Base-by-base conservation (phyloP, 768 basidiomycete species). In the Lactarius quietus region DNA sequence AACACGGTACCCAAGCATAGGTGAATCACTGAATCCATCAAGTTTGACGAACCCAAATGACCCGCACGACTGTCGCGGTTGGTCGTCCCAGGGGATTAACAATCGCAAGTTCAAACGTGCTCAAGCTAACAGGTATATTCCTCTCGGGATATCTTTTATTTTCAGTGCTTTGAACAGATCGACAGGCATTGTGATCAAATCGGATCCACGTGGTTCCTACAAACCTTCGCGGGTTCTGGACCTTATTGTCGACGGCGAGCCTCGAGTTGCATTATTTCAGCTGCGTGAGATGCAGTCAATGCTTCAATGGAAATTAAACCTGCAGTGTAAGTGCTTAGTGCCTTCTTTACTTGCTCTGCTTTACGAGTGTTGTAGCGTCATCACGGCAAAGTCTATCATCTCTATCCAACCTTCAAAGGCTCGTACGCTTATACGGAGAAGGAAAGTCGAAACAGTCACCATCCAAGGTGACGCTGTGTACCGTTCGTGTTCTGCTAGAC, bases 361-460 rank as follows among this genome's bases (percentile, higher is more conserved):
- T 59, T 31, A 54, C 38, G 29, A 43, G 51, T 6, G 18, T 18
- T 3, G n/a, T 33, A 66, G 65, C 33, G 2, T n/a, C n/a, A 63
- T 66, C 38, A 63, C 65, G 7, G 14, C 62, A n/a, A 58, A 45
- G 23, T 57, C 65, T 4, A 54, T 48, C 31, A 45, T 63, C 52
- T 41, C 39, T 3, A 56, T 66, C 31, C 65, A 66, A 17, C 62
- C 57, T 1, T 66, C 63, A 14, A 57, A 63, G 31, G 51, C 65
- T 29, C 65, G 62, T 18, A 35, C n/a, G 6, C 38, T 58, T 6
- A 59, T 29, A 10, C 55, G 62, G 8, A 63, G 62, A 57, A 66
- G 36, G 35, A 63, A 54, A 48, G 48, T 26, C 18, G 51, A 66
- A 26, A 10, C 51, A 3, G 57, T 66, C n/a, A 63, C 48, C 6